Base-by-base conservation (phyloP, 164 flowering plant species). In the Aristolochia fimbriata region DNA sequence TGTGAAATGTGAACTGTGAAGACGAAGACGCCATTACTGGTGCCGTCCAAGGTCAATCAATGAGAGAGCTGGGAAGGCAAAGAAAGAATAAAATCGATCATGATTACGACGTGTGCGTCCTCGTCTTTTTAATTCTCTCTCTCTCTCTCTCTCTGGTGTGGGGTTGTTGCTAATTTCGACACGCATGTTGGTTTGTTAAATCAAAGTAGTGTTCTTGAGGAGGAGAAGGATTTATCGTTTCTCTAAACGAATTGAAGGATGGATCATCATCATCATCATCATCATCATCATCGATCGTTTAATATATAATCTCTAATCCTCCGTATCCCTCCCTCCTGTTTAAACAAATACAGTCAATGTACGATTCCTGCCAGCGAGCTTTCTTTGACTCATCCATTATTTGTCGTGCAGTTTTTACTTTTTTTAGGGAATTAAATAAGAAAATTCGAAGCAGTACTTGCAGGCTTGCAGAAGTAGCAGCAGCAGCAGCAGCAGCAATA, bases 101-200 rank as follows among this genome's bases (percentile, higher is more conserved):
- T 56, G 74, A 70, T 64, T 51, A 65, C 60, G 68, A 74, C 70
- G 58, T 68, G 75, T 55, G 30, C 43, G 30, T 27, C 30, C 12
- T 7, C 43, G 43, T 37, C 43, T 65, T 15, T 27, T 47, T 47
- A 17, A 12, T 61, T 51, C 57, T 9, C 15, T n/a, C n/a, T n/a
- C n/a, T n/a, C n/a, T n/a, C n/a, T n/a, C n/a, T n/a, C n/a, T n/a
- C n/a, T n/a, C n/a, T n/a, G n/a, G n/a, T 24, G 41, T 55, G 19
- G 19, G 6, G 27, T 55, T 25, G n/a, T 2, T 31, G 19, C 45
- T 23, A 25, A 27, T 30, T 55, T 31, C 58, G 2, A 31, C 5
- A 55, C 27, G 41, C 45, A 55, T 55, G 41, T 55, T 55, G 45
- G 41, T 55, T 55, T 24, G 11, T 55, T 55, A 24, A 9, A 4